These are phyloP conservation scores for Verticillium dahliae DNA, from an alignment of 2,329 filamentous ascomycete species.

Conservation along the genomic window DNA sequence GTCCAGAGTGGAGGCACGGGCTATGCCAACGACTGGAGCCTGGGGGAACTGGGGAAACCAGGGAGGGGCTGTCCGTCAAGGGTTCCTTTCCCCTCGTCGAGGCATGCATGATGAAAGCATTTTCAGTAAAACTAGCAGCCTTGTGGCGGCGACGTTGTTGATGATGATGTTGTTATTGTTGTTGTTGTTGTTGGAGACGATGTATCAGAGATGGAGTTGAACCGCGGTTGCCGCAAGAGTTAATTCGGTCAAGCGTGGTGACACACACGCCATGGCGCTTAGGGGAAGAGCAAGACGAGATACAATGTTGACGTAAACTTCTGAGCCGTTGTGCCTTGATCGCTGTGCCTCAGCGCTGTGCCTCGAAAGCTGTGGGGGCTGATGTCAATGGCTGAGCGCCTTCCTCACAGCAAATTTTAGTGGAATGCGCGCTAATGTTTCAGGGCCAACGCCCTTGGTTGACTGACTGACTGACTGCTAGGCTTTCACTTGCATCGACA, in stretches of 20 bases:
- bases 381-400: background rate
- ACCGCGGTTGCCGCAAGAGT: background rate
- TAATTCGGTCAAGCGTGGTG: background rate
- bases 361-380: background rate
- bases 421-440: background rate
- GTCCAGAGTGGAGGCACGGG: background rate
- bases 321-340: background rate
- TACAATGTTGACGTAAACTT: background rate
- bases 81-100: too few relatives aligned
- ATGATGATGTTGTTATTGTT: background rate
- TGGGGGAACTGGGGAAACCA: background rate
- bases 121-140: background rate
- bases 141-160: background rate
- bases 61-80: background rate
- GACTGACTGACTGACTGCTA: background rate
- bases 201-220: background rate
- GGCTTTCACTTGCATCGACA: background rate
- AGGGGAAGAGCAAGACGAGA: background rate
- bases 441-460: background rate
- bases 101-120: too few relatives aligned
- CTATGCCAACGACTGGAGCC: background rate
- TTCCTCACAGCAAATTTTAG: background rate
- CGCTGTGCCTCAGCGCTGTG: background rate
- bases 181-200: background rate
- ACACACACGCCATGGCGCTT: background rate